Conservation (phyloP, 805 yeast species). For the Alloascoidea hylecoeti region DNA sequence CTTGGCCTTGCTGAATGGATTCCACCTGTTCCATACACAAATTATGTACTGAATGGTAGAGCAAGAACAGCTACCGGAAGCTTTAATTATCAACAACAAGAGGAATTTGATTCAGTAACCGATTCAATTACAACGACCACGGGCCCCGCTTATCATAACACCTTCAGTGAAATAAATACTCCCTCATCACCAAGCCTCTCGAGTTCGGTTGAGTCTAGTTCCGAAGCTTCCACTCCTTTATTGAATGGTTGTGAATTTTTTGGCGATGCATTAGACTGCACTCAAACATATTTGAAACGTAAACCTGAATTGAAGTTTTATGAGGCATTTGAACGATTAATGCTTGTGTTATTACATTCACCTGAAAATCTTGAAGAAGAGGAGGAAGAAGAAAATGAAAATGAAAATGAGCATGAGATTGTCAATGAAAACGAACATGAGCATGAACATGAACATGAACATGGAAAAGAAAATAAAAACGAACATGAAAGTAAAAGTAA, state of each 20-base stretch:
- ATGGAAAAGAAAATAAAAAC: no score
- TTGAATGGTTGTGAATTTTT: conserved; percentile 4
- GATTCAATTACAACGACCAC: background rate
- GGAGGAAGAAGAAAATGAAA: background rate
- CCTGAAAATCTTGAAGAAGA: conserved; percentile 27
- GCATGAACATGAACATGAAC: no score
- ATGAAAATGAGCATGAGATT: no score
- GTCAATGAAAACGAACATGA: no score
- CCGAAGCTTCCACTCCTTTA: conserved; percentile 4
- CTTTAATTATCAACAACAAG: background rate
- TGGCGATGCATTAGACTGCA: conserved; percentile 4
- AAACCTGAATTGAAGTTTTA: conserved; percentile 15
- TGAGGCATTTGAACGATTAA: conserved; percentile 62
- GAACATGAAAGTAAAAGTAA: no score
- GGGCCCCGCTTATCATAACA: background rate
- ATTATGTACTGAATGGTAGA: conserved; percentile 41
- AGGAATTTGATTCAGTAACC: background rate
- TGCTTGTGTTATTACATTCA: conserved; percentile 60
- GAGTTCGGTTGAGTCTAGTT: background rate
- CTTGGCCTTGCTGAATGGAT: conserved; percentile 82
- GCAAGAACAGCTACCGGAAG: conserved; percentile 11
- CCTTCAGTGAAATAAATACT: no score
- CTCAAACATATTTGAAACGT: conserved; percentile 3
- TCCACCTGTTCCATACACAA: conserved; percentile 44
- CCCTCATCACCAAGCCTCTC: background rate